Percentiles rank a stretch among this genome's conserved stretches.
phyloP scores from a whole-genome alignment of 768 basidiomycete species.

The Cubamyces sp. region DNA sequence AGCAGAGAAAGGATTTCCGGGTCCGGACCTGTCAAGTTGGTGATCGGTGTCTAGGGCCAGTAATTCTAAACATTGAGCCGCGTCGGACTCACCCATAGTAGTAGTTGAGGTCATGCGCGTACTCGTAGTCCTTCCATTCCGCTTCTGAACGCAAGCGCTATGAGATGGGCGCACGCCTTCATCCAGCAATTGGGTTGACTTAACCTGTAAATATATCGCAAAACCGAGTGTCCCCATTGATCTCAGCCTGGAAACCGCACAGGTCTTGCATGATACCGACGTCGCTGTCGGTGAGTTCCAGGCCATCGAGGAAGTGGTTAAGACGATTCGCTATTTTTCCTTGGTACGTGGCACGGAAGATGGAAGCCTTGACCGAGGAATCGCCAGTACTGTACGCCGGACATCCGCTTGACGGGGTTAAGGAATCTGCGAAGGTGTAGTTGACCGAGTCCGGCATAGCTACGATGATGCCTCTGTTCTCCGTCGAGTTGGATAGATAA shows the following conservation, averaged over 20 bases:
- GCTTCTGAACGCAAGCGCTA: conserved; percentile 28
- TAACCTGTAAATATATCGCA: conserved; percentile 45
- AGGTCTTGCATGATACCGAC: conserved; percentile 49
- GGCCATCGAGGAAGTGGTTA: conserved; percentile 42
- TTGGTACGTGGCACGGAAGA: conserved; percentile 41
- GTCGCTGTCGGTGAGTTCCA: conserved; percentile 40
- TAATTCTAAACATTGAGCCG: not conserved
- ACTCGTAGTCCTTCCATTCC: conserved; percentile 51
- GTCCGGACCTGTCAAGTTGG: conserved; percentile 41
- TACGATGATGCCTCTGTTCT: conserved; percentile 42
- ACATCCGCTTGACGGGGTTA: conserved; percentile 46
- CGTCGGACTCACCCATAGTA: conserved; percentile 45
- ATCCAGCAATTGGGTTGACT: not conserved
- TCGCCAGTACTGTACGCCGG: conserved; percentile 41
- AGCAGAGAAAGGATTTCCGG: conserved; percentile 47
- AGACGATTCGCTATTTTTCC: conserved; percentile 39
- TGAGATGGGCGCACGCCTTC: not conserved
- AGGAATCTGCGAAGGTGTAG: conserved; percentile 46
- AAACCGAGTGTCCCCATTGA: conserved; percentile 44
- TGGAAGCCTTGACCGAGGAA: conserved; percentile 32
- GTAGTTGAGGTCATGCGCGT: conserved; percentile 50
- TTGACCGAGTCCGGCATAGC: conserved; percentile 46
- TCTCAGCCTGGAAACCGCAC: conserved; percentile 45
- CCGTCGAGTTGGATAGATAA: conserved; percentile 35
- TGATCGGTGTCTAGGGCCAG: not conserved